Base-by-base conservation (phyloP, 1,284 basidiomycete genomes). In the Rhodotorula mucilaginosa region DNA sequence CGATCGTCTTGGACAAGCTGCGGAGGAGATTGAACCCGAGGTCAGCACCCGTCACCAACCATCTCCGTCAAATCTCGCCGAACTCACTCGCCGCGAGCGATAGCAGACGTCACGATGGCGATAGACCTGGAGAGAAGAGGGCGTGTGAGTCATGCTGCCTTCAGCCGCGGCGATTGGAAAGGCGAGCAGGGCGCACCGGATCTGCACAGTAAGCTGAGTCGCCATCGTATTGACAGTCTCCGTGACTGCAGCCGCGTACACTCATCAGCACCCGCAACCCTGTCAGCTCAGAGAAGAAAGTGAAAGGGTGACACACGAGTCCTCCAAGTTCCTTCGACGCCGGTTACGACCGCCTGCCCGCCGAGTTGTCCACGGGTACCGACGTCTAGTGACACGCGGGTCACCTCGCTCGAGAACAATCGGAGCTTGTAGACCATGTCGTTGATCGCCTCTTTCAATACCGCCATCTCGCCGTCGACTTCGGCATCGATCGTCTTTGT, bases 251-350 rank as follows among this genome's bases (percentile, higher is more conserved):
- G 15, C 1, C 23, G 5, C n/a, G 18, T 23, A 47, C 12, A 18
- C 6, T 54, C 54, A 4, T 56, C 54, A 26, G n/a, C 7, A 16
- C 26, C 3, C 13, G 12, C 26, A 26, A 29, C 3, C 13, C n/a
- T n/a, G n/a, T 59, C 12, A 44, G 10, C 39, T 44, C 39, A 18
- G 7, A 4, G 7, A 23, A 34, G 26, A 39, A 18, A 31, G 3
- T 26, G 26, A 56, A 31, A 54, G 29, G n/a, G 91, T 87, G 88
- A 1, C 93, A 94, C 59, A 97, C 85, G 64, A 80, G 94, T 90
- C 59, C 89, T 86, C 94, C 94, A 97, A 12, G 92, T 95, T 52
- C 95, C 94, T 84, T 96, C 92, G 66, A 96, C 93, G 73, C 92
- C 92, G 67, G 92, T 84, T 29, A 97, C 94, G 70, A 93, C 87